Base-by-base conservation (phyloP, 2,329 filamentous ascomycete genomes). In the Phaeosphaeria sp. region DNA sequence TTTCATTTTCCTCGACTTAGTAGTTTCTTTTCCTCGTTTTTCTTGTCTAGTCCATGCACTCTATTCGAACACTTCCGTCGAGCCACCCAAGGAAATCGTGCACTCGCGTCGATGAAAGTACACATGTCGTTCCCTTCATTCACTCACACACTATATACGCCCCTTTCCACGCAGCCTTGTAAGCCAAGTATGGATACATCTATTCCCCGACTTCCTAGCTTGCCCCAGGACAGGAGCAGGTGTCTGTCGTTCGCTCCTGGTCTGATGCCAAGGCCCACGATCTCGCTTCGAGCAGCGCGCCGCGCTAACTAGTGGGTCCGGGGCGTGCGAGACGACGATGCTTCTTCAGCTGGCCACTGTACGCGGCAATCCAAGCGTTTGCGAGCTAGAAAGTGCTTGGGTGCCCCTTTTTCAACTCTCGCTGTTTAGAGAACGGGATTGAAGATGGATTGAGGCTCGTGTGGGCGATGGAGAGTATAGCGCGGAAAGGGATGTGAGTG, bases 241-340 rank as follows among this genome's bases (percentile, higher is more conserved):
- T n/a, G n/a, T n/a, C n/a, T n/a, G n/a, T 27, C 25, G 25, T 27
- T 13, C 15, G 13, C 20, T 22, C 41, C 20, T 18, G 52, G 42
- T 41, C 20, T 18, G 52, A 44, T 41, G 27, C 50, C 22, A 44
- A 52, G 20, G 33, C 13, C 20, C 42, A 51, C 46, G 46, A 50
- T 57, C 6, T 39, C 50, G 61, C 58, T 63, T 66, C 27, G 50
- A 53, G 20, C 21, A 17, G 10, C 50, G 61, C 58, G 62, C 64
- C 27, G 50, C 51, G 20, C 21, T 27, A 20, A 44, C 9, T 23
- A n/a, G 18, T 44, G n/a, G 22, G 22, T 21, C 21, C 21, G 30
- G 30, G 30, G 30, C 30, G 30, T 36, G 30, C 30, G 30, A 6
- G 30, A 36, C 30, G 11, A 36, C 30, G 30, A 36, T 36, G 30